A percentile compares a stretch with the other conserved stretches of the same genome.
These are phyloP conservation scores for Nakazawaea pomicola DNA, from an alignment of 805 yeast species.

Conservation along the genomic window DNA sequence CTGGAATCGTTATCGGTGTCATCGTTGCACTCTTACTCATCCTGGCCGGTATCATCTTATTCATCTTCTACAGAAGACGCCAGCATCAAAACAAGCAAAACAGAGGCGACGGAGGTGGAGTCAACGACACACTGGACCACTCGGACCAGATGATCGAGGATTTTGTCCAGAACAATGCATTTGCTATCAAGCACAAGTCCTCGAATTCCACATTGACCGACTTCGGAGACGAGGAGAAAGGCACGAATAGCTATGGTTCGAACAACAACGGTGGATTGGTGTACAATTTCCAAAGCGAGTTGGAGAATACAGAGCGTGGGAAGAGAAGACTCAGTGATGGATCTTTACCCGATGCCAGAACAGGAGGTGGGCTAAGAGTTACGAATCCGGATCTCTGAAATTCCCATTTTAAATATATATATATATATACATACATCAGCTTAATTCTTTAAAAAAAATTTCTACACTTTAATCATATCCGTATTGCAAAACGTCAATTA, in stretches of 20 bases:
- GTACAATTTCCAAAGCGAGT: neutral
- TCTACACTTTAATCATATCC: too few relatives aligned
- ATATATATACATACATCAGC: neutral
- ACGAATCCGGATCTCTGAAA: conserved; percentile 11
- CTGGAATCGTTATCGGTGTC: conserved; percentile 24
- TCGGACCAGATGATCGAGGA: conserved; percentile 11
- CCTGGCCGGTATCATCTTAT: conserved; percentile 16
- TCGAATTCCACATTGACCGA: conserved; percentile 17
- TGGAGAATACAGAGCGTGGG: conserved; percentile 1
- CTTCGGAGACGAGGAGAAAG: conserved; percentile 12
- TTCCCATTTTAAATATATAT: too few relatives aligned
- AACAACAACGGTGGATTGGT: conserved; percentile 11
- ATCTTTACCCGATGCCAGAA: conserved; percentile 51
- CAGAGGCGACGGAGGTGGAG: too few relatives aligned
- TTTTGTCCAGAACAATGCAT: conserved; percentile 9
- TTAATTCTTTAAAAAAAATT: too few relatives aligned
- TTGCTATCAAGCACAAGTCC: conserved; percentile 8
- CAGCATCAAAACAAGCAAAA: neutral
- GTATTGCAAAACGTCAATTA: too few relatives aligned
- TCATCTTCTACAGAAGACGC: conserved; percentile 11
- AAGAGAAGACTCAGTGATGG: conserved; percentile 16
- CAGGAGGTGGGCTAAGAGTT: conserved; percentile 23
- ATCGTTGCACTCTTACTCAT: conserved; percentile 25
- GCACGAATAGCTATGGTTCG: too few relatives aligned
- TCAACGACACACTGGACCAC: neutral